A percentile compares a stretch with the other conserved stretches of the same genome.
phyloP scores from a whole-genome alignment of 768 basidiomycete genomes.

The Lanmaoa pseudosensibilis region DNA sequence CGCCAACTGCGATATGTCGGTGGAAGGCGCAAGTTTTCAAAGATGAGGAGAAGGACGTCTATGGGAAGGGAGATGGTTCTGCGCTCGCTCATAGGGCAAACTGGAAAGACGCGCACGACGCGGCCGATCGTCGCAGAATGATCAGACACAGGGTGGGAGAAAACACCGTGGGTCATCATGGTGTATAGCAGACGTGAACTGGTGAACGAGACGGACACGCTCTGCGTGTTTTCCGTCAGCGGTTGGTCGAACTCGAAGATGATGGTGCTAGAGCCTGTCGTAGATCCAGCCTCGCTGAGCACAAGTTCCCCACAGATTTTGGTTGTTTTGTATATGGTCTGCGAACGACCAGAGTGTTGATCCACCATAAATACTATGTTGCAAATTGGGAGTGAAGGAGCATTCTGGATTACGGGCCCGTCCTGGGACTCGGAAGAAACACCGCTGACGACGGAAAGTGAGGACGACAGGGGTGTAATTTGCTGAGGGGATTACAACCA shows the following conservation, averaged over 20 bases:
- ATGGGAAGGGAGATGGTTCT: slow-evolving; percentile 1
- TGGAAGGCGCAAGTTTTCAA: slow-evolving; percentile 1
- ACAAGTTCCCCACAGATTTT: slow-evolving; percentile 1
- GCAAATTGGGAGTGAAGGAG: not conserved
- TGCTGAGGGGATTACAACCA: not conserved
- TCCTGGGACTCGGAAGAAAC: not conserved
- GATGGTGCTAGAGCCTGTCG: not conserved
- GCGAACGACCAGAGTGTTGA: not conserved
- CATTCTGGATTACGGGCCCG: not conserved
- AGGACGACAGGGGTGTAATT: not conserved
- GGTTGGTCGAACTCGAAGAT: slow-evolving; percentile 11
- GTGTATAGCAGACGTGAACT: slow-evolving; percentile 1
- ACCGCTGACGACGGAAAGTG: not conserved
- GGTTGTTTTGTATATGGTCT: not conserved
- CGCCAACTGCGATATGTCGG: not conserved
- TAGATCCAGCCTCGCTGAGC: not conserved
- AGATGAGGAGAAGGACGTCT: slow-evolving; percentile 9
- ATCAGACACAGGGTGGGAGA: not conserved
- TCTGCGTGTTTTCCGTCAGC: slow-evolving; percentile 7
- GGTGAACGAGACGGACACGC: slow-evolving; percentile 15
- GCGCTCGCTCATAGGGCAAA: not conserved
- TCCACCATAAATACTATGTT: not conserved
- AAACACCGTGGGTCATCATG: not conserved
- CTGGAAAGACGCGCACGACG: slow-evolving; percentile 1
- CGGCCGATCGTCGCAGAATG: slow-evolving; percentile 1